Evolutionary conservation across 169 alveolate genomes (phyloP).

Genomic region (Plasmodium falciparum): DNA sequence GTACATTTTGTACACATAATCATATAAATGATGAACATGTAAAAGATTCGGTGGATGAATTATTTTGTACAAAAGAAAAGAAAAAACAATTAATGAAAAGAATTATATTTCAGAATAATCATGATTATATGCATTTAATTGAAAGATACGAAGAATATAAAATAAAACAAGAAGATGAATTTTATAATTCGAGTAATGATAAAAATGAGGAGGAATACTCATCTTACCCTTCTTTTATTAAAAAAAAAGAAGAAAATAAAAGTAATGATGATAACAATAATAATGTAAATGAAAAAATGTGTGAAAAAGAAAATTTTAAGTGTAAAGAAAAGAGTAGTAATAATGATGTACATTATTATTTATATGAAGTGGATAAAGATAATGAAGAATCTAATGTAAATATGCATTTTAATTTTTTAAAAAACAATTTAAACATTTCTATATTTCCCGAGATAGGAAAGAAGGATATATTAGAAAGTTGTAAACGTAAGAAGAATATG

Average conservation of each 20-base stretch:
- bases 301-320: neutral
- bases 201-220: neutral
- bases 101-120: constrained; percentile 33
- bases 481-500: constrained; percentile 60
- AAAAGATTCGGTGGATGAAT: constrained; percentile 60
- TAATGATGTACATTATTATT: constrained; percentile 13
- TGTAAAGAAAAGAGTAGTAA: neutral
- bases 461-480: constrained; percentile 47
- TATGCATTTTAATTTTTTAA: neutral
- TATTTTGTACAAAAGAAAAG: constrained; percentile 42
- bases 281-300: neutral
- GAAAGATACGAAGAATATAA: constrained; percentile 30
- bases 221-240: neutral
- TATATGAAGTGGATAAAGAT: constrained; percentile 60
- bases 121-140: constrained; percentile 57
- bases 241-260: too few relatives aligned
- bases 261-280: neutral
- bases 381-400: constrained; percentile 9
- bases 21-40: constrained; percentile 36
- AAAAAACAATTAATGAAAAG: constrained; percentile 69
- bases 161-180: constrained; percentile 25
- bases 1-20: neutral
- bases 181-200: constrained; percentile 33
- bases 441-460: constrained; percentile 68
- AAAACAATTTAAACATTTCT: constrained; percentile 37